Evolutionary conservation across 2,329 filamentous ascomycete genomes (phyloP).

Genomic region (Elsinoe perseae): DNA sequence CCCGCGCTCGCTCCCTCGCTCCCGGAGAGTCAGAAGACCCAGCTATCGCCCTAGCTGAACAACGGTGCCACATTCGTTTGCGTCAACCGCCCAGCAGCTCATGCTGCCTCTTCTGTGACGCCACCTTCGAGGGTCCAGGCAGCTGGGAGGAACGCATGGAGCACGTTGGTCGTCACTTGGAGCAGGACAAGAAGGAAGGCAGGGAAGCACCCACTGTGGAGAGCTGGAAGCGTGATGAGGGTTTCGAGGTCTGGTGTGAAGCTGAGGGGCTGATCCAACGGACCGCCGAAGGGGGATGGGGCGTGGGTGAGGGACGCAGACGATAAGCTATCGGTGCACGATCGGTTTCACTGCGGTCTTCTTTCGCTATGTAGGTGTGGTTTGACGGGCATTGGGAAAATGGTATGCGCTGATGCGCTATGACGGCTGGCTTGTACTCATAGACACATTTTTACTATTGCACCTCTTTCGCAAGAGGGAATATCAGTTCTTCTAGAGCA

Average conservation of each 20-base stretch:
- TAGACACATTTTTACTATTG: background rate
- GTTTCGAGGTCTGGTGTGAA: conserved; percentile 34
- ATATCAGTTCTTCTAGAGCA: background rate
- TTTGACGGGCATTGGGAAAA: background rate
- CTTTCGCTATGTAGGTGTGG: background rate
- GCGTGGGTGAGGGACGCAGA: conserved; percentile 27
- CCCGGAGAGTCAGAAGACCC: conserved; percentile 20
- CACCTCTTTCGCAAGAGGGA: background rate
- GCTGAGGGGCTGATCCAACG: conserved; percentile 32
- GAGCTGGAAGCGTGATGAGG: conserved; percentile 31
- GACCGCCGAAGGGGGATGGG: conserved; percentile 23
- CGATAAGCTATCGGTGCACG: background rate
- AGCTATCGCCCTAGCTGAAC: conserved; percentile 43
- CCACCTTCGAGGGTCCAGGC: conserved; percentile 53
- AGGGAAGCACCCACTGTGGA: conserved; percentile 28
- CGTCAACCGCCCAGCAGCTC: conserved; percentile 55
- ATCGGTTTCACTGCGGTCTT: background rate
- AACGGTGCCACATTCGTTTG: conserved; percentile 54
- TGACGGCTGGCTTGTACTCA: background rate
- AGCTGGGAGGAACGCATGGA: conserved; percentile 82
- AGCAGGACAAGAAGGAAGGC: conserved; percentile 43
- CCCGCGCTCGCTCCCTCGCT: conserved; percentile 14
- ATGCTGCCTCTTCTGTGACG: conserved; percentile 57
- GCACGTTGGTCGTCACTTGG: conserved; percentile 74
- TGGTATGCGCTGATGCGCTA: background rate